Base-by-base conservation (phyloP, 257 asterid genomes). In the Linderniella brevidens region DNA sequence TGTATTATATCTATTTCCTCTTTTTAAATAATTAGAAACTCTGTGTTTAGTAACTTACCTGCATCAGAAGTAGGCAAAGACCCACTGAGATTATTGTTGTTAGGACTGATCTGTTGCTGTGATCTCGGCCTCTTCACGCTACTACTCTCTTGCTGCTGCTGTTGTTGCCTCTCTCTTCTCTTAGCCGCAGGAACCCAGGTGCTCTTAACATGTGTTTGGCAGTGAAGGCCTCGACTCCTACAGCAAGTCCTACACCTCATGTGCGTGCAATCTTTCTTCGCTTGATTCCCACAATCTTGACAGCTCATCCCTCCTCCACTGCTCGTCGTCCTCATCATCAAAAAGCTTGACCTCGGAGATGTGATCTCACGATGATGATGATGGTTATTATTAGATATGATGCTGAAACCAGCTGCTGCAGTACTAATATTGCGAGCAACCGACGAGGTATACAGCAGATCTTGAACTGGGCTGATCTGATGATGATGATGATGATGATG, bases 211-310 rank as follows among this genome's bases (percentile, higher is more conserved):
- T 85, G 96, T 1, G 96, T 85, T 12, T 61, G 57, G 65, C 96
- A 85, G 42, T 68, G 75, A 57, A 65, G 74, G 49, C 96, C 96
- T 54, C 93, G 76, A 56, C 93, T 81, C 55, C 82, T 86, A 19
- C 96, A 86, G 66, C 96, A 86, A 9, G 87, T 79, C 38, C 96
- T 65, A 63, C 96, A 86, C 64, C 96, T 77, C 96, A 82, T 82
- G 64, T 86, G 86, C 1, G 62, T 0, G 44, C 96, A 86, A 41
- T 85, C 93, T 52, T 85, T 85, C 66, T 85, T 85, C 0, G 95
- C 93, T 39, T 25, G 32, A 25, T 25, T 25, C 32, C 32, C 32
- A 25, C 32, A 25, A 25, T 85, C 96, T 13, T 86, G 94, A 61
- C 96, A 86, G 57, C 94, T 82, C 18, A 81, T 73, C 14, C 94